Evolutionary conservation across 805 yeast genomes (phyloP), one percentile per base, ranked within the genome.

Genomic region (Ogataea trehaloabstinens): DNA sequence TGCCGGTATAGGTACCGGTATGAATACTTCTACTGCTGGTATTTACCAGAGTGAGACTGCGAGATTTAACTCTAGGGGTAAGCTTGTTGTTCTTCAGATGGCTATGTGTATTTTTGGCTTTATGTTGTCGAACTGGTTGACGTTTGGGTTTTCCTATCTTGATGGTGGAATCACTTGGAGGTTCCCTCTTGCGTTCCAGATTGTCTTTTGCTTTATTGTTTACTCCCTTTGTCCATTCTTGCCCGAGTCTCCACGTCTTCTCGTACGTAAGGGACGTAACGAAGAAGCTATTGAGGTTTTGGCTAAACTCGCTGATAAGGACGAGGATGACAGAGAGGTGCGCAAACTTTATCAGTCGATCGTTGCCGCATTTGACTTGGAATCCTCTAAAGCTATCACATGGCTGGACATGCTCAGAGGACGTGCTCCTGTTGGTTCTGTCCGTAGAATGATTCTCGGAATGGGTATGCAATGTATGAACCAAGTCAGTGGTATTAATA

Each of bases 191-290:
- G 64, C 61, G 3, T 62, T 63, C 47, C 67, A 63, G 39, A 40
- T 51, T 13, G 24, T 48, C 15, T 42, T 50, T 31, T 38, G 52
- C 15, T 34, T 40, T 25, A 33, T 41, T 12, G 45, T 45, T 31
- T 46, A 49, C 40, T 19, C 40, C 6, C 19, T 41, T 1, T 34
- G 40, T 34, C 45, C 45, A n/a, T 40, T 41, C 19, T 46, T 51
- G 40, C 74, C 75, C 1, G 74, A 70, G 48, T 66, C 71, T 6
- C 74, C 74, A 16, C 57, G 74, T 49, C 65, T 70, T 61, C 49
- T 67, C 16, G 35, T 52, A 27, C 54, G 66, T 20, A 63, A 61
- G 42, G 74, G 71, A 10, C 56, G 63, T 35, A 38, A 55, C 24
- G 74, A 67, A 4, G 58, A 73, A 44, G 80, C 79, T 11, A 56